Evolutionary conservation across 306 rosid genomes (phyloP), one percentile per base, ranked within the genome.

Genomic region (Prunus persica): DNA sequence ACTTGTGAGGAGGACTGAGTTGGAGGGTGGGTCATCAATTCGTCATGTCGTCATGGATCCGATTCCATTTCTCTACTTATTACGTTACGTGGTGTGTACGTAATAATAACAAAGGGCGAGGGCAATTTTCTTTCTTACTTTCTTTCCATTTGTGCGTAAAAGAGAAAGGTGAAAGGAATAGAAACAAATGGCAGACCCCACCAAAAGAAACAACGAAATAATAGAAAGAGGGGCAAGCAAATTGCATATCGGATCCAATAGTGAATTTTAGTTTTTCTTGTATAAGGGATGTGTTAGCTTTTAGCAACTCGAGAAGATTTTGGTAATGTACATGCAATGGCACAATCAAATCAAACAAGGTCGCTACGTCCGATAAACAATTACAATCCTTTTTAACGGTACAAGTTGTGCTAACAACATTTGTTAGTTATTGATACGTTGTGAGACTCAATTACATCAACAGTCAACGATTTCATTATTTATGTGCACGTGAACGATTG

Each of bases 111-210:
- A 38, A 56, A 20, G 22, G 43, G 16, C 57, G 25, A 46, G 47
- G 77, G 57, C 9, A 46, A 49, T 27, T 73, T 60, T 27, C 47
- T 73, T 73, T 54, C 65, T 61, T 60, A 55, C 64, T 11, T 49
- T 3, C 16, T 49, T 49, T 49, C 65, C 65, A 14, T 73, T 46
- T 61, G n/a, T 28, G 30, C 58, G 30, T 60, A 43, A 58, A 41
- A 45, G 45, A n/a, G 12, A 60, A 65, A 61, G 19, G 69, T 11
- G 46, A 73, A 25, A 47, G 22, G 12, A 27, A 47, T 9, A 69
- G 19, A 73, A 16, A 63, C 20, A 63, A 18, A 15, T 63, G 4
- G 45, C 43, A 63, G 43, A 63, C 67, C 67, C 43, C 12, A 30
- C 43, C 43, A 30, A 30, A 63, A 15, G 45, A 63, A 30, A 18